These are phyloP conservation scores for Penicillium sp. DNA, from an alignment of 2,329 filamentous ascomycete species.

Conservation along the genomic window DNA sequence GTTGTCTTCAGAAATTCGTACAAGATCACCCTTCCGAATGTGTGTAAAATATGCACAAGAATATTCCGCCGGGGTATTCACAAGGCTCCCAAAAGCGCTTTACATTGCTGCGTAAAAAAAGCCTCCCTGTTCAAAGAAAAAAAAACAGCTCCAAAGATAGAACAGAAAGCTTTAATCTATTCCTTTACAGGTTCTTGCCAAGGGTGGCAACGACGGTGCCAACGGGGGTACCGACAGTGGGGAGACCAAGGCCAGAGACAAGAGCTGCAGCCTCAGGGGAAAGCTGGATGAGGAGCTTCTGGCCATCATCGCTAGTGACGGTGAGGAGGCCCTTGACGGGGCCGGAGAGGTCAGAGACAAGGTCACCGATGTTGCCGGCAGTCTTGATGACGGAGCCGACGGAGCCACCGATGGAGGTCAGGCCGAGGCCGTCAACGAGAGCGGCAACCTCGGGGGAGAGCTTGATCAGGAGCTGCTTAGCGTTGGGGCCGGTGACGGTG, in stretches of 20 bases:
- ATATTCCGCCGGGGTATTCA: conserved; percentile 22
- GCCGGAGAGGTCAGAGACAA: conserved; percentile 33
- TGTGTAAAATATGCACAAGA: conserved; percentile 23
- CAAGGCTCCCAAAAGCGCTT: conserved; percentile 24
- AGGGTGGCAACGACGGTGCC: conserved; percentile 35
- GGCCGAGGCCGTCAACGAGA: conserved; percentile 36
- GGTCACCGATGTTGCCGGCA: conserved; percentile 32
- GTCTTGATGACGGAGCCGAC: conserved; percentile 34
- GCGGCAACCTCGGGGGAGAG: conserved; percentile 36
- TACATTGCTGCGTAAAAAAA: conserved; percentile 28
- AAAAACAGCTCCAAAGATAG: background rate
- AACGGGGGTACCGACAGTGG: conserved; percentile 33
- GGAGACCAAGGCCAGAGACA: conserved; percentile 34
- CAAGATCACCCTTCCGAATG: conserved; percentile 21
- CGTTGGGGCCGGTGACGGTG: conserved; percentile 35
- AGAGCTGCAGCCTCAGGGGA: conserved; percentile 31
- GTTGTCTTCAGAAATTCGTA: conserved; percentile 19
- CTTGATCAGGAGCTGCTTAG: conserved; percentile 37
- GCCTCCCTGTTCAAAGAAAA: conserved; percentile 10
- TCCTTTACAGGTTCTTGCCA: conserved; percentile 32
- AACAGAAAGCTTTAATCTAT: conserved; percentile 7
- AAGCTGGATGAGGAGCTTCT: conserved; percentile 35
- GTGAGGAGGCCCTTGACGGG: conserved; percentile 32
- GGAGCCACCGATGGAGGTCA: conserved; percentile 32
- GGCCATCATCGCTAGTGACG: conserved; percentile 31